Evolutionary conservation across 1,139 yeast species (phyloP), one percentile per base, ranked within the genome.

Genomic region (Hansenula sp.): DNA sequence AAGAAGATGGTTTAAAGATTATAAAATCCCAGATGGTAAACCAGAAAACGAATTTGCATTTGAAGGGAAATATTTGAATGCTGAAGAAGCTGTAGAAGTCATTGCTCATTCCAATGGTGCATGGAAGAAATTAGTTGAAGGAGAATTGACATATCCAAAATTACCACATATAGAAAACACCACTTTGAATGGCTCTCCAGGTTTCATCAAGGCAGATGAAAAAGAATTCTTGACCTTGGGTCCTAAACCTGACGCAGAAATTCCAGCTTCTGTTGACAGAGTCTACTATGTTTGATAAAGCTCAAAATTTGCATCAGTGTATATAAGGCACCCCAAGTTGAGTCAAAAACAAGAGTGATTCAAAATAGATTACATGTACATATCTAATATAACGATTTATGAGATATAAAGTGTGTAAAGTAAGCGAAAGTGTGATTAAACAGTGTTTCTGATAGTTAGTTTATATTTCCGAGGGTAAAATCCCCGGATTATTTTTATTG

Each of bases 21-120:
- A 92, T 76, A 92, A 92, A 68, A 77, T 87, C 44, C 98, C 98
- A 32, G 94, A 86, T 57, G 96, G 96, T 30, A 90, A 90, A 69
- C 87, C 90, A 45, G 82, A 75, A 61, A 90, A 90, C 67, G 76
- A 76, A 59, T 90, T 90, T 61, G 95, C 94, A 17, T 86, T 83
- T 72, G 70, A 82, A 45, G 96, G 95, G 44, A 79, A 84, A 59
- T 84, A 85, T 68, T 73, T 80, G 62, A 75, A 77, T 69, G 75
- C 76, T 56, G 73, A 75, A 48, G 79, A 82, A 55, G 90, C 97
- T 26, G 67, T 82, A 52, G 77, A 76, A 48, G 73, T 88, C 40
- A 71, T 90, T 49, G 68, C 75, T 47, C 90, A 85, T 64, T 86
- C 96, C 60, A 74, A 81, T 55, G 76, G 75, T 56, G 85, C 92